Conservation (phyloP, 2,329 filamentous ascomycete species). For the Microcyclosporella mali region DNA sequence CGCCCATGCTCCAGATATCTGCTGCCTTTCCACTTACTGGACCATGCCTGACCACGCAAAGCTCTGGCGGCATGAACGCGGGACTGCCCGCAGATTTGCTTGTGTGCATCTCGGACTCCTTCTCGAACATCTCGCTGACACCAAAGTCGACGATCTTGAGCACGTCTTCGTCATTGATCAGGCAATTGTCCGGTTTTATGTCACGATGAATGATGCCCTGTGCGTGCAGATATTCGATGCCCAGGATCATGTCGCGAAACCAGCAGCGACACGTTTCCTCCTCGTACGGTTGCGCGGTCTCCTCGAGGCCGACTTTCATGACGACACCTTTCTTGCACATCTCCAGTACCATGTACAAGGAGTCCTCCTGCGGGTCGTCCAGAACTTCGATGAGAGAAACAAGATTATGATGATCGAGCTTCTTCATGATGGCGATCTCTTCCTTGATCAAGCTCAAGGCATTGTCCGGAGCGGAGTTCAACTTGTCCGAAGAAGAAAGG, state of each 20-base stretch:
- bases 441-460: slow-evolving; percentile 84
- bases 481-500: slow-evolving; percentile 46
- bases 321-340: slow-evolving; percentile 98
- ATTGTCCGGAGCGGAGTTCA: slow-evolving; percentile 54
- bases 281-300: slow-evolving; percentile 73
- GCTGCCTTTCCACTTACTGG: slow-evolving; percentile 83
- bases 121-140: slow-evolving; percentile 98
- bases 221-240: slow-evolving; percentile 91
- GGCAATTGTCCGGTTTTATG: slow-evolving; percentile 94
- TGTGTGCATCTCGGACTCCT: slow-evolving; percentile 78
- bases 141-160: slow-evolving; percentile 97
- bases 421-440: slow-evolving; percentile 99
- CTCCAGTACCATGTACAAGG: slow-evolving; percentile 96
- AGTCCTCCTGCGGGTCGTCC: slow-evolving; percentile 92
- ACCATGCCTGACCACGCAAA: slow-evolving; percentile 80
- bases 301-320: slow-evolving; percentile 89
- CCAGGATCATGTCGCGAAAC: slow-evolving; percentile 91
- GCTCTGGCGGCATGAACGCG: slow-evolving; percentile 86
- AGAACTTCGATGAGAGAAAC: slow-evolving; percentile 89
- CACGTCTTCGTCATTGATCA: slow-evolving; percentile 85
- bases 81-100: slow-evolving; percentile 91
- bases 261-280: slow-evolving; percentile 78
- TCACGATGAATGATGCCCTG: slow-evolving; percentile 94
- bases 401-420: slow-evolving; percentile 89
- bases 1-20: slow-evolving; percentile 98